Conservation (phyloP, 2,329 filamentous ascomycete genomes). For the Bisporella sp. region DNA sequence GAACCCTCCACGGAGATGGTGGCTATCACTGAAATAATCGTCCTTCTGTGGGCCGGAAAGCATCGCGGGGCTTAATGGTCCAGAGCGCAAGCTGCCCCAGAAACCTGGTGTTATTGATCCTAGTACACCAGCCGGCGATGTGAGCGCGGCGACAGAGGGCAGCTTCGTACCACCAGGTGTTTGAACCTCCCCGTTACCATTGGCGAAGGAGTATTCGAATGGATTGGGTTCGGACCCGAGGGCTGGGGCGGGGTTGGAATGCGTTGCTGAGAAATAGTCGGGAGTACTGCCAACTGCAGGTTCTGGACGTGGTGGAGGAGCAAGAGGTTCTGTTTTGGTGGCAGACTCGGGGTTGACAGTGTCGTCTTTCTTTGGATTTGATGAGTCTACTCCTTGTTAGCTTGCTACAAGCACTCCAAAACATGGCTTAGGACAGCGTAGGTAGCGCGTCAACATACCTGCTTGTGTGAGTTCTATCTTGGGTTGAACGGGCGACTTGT, state of each 20-base stretch:
- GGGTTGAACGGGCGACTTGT: slow-evolving; percentile 18
- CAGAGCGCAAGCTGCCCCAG: slow-evolving; percentile 82
- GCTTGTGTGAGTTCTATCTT: neutral
- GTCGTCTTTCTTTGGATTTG: slow-evolving; percentile 34
- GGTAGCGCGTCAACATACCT: slow-evolving; percentile 13
- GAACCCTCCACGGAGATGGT: slow-evolving; percentile 74
- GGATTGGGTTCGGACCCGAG: slow-evolving; percentile 85
- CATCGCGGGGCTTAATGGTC: slow-evolving; percentile 95
- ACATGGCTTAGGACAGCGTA: too few species aligned
- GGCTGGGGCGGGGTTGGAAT: slow-evolving; percentile 26
- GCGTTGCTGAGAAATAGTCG: slow-evolving; percentile 62
- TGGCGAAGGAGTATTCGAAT: slow-evolving; percentile 89
- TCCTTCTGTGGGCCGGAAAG: slow-evolving; percentile 70
- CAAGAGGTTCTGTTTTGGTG: slow-evolving; percentile 57
- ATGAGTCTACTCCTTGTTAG: slow-evolving; percentile 25
- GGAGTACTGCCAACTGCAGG: slow-evolving; percentile 44
- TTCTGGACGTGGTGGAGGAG: slow-evolving; percentile 61
- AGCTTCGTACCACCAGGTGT: slow-evolving; percentile 79
- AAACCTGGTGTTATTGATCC: slow-evolving; percentile 67
- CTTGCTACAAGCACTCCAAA: neutral
- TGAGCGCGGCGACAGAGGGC: slow-evolving; percentile 83
- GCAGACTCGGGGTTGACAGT: slow-evolving; percentile 39
- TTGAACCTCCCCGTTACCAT: slow-evolving; percentile 51
- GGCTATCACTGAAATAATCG: slow-evolving; percentile 83
- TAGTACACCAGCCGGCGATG: slow-evolving; percentile 78